phyloP scores from a whole-genome alignment of 2,329 filamentous ascomycete genomes.

The Alternaria burnsii region DNA sequence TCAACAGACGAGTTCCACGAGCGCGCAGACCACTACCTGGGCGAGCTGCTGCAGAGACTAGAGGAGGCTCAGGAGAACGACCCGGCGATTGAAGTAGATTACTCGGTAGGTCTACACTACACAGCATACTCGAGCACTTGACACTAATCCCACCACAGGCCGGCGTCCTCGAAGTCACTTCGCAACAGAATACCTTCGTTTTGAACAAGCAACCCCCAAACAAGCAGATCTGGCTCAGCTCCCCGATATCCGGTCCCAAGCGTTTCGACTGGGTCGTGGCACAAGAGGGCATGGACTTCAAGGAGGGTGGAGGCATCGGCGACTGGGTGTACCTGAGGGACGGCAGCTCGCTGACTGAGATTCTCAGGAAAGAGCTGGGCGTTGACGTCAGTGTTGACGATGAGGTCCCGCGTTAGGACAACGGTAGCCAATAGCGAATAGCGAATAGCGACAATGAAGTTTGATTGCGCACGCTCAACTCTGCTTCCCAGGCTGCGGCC shows the following conservation, averaged over 20 bases:
- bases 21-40: constrained; percentile 78
- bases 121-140: background rate
- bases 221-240: constrained; percentile 96
- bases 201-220: constrained; percentile 99
- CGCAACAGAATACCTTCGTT: constrained; percentile 78
- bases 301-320: constrained; percentile 76
- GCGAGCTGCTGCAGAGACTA: constrained; percentile 64
- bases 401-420: constrained; percentile 38
- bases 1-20: constrained; percentile 77
- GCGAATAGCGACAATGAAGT: constrained; percentile 3
- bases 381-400: constrained; percentile 60
- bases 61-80: constrained; percentile 78
- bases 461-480: constrained; percentile 4
- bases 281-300: constrained; percentile 77
- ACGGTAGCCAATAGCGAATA: constrained; percentile 11
- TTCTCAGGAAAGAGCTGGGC: constrained; percentile 79
- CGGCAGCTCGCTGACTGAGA: constrained; percentile 74
- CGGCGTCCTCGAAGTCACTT: constrained; percentile 81
- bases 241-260: constrained; percentile 89
- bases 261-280: constrained; percentile 87
- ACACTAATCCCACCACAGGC: constrained; percentile 65
- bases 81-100: constrained; percentile 87
- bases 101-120: constrained; percentile 69
- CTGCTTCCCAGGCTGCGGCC: background rate
- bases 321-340: constrained; percentile 91